Base-by-base conservation (phyloP, 164 flowering plant species). In the Tinospora cordifolia region DNA sequence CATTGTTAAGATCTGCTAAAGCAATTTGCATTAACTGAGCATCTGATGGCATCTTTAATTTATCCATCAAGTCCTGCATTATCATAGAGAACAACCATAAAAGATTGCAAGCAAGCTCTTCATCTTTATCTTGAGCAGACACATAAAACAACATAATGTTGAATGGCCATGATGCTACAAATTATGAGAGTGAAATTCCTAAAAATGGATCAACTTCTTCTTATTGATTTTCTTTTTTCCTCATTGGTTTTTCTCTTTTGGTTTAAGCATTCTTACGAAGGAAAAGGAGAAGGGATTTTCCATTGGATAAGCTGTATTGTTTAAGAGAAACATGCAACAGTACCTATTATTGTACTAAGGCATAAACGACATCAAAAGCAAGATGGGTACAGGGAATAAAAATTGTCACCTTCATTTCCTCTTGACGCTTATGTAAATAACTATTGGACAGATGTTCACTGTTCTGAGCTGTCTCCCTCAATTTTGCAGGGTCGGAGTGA, bases 1-100 rank as follows among this genome's bases (percentile, higher is more conserved):
- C 78, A 79, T 94, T 89, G 62, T 81, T 94, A 76, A 94, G 80
- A 80, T 90, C 92, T 66, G 80, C 78, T 60, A 94, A 82, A 17
- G 97, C 99, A 72, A 79, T 81, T 74, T 82, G 80, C 97, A 94
- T 94, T 86, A 94, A 75, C 54, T 92, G 75, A 22, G 99, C 88
- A 83, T 92, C 96, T 58, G 99, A 92, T 38, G 97, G 99, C 83
- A 75, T 85, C 75, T 85, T 87, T 71, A 89, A 65, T 64, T 81
- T 82, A 71, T 90, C 93, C 86, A 88, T 80, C 58, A 89, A 75
- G 67, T 94, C 93, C 98, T 93, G 75, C 17, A 63, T 51, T 63
- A 70, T 59, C 51, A 76, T 11, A 65, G 36, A 30, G 36, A 34
- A 67, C 51, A 46, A 75, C 51, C 30, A 46, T 63, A 62, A 72